These are phyloP conservation scores for Phytophthora ohioensis DNA, from an alignment of 352 stramenopile species.

Conservation along the genomic window DNA sequence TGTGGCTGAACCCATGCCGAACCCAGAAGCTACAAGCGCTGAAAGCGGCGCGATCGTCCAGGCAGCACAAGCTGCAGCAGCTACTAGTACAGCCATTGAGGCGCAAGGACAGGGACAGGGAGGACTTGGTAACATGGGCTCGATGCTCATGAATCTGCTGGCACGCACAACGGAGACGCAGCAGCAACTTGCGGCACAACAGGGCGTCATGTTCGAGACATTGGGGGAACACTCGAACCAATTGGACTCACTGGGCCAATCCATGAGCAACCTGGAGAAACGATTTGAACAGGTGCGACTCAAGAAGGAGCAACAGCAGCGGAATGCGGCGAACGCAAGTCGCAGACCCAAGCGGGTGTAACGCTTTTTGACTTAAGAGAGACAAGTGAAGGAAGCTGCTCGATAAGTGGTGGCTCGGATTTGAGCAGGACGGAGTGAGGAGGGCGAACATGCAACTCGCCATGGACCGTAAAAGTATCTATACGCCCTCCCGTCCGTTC, in stretches of 20 bases:
- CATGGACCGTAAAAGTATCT: constrained; percentile 51
- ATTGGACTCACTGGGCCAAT: constrained; percentile 76
- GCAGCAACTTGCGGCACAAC: constrained; percentile 85
- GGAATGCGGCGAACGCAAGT: constrained; percentile 28
- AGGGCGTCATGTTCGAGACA: constrained; percentile 90
- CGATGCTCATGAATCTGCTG: constrained; percentile 90
- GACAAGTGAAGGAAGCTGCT: constrained; percentile 35
- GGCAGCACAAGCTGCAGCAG: constrained; percentile 36
- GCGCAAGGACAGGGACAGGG: constrained; percentile 67
- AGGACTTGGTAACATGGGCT: constrained; percentile 85
- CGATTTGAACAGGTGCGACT: constrained; percentile 84
- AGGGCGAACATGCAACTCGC: constrained; percentile 35
- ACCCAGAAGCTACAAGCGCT: constrained; percentile 27
- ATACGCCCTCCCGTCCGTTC: constrained; percentile 31
- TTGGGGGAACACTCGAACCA: constrained; percentile 85
- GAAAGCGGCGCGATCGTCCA: constrained; percentile 58
- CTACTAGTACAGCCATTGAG: constrained; percentile 72
- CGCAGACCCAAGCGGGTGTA: constrained; percentile 44
- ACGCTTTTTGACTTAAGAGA: constrained; percentile 14
- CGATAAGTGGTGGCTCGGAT: constrained; percentile 20
- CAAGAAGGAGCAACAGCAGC: constrained; percentile 60
- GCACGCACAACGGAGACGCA: constrained; percentile 86
- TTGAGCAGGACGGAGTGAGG: constrained; percentile 20
- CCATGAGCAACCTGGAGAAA: constrained; percentile 80
- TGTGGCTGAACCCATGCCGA: constrained; percentile 10